phyloP scores from a whole-genome alignment of 768 basidiomycete species.

The Mycena floridula region DNA sequence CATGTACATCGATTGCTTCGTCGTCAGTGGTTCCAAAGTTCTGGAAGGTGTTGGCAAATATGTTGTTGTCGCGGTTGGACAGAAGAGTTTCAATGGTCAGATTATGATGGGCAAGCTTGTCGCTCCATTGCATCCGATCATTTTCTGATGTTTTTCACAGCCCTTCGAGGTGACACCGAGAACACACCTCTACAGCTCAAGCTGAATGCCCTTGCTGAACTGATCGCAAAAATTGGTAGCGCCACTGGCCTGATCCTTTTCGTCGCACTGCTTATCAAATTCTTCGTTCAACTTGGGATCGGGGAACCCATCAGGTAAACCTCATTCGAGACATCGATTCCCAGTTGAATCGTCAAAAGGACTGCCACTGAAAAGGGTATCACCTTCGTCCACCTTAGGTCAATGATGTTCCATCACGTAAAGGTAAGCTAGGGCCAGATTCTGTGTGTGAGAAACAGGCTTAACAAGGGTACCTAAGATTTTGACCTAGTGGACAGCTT shows the following conservation, averaged over 20 bases:
- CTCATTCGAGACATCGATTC: neutral
- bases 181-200: conserved; percentile 92
- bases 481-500: no score
- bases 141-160: conserved; percentile 29
- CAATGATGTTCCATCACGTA: no score
- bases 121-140: conserved; percentile 1
- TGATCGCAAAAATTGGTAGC: conserved; percentile 89
- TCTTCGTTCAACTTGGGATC: conserved; percentile 82
- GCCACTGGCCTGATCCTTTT: conserved; percentile 86
- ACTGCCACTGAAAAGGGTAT: conserved; percentile 81
- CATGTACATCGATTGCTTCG: conserved; percentile 82
- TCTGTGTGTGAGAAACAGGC: no score
- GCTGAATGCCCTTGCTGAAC: conserved; percentile 86
- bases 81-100: conserved; percentile 89
- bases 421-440: no score
- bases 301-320: conserved; percentile 49
- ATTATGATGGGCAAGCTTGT: conserved; percentile 87
- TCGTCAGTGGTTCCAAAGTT: conserved; percentile 89
- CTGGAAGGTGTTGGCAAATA: conserved; percentile 92
- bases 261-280: conserved; percentile 81
- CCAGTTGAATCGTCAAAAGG: conserved; percentile 23
- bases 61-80: conserved; percentile 88
- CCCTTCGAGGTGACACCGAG: conserved; percentile 80
- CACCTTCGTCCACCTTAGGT: conserved; percentile 84
- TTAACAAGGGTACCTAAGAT: no score